Percentiles rank a stretch among this genome's conserved stretches.
These are phyloP conservation scores for Cucurbitaria berberidis DNA, from an alignment of 2,329 filamentous ascomycete species.

Conservation along the genomic window DNA sequence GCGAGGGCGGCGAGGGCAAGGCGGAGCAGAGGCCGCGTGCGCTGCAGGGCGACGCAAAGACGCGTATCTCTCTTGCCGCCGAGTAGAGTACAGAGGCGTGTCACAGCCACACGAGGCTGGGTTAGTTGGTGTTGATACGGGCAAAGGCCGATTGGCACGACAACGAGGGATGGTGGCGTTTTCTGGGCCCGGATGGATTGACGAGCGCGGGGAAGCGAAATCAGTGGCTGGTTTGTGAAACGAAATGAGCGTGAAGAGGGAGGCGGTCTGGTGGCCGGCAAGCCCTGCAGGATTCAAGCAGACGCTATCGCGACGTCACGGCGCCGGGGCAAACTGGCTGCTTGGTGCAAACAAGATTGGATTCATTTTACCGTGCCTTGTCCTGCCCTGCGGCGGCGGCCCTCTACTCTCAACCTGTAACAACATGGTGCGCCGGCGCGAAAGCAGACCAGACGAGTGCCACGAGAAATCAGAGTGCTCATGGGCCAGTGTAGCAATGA, in stretches of 20 bases:
- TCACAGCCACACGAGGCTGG: conserved; percentile 32
- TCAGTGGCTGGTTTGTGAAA: conserved; percentile 9
- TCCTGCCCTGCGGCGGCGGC: not conserved
- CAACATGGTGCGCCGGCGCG: conserved; percentile 9
- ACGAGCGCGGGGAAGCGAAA: conserved; percentile 16
- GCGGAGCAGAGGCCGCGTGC: conserved; percentile 6
- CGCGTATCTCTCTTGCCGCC: conserved; percentile 39
- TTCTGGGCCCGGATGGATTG: conserved; percentile 10
- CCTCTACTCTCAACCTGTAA: not conserved
- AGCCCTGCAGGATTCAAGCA: conserved; percentile 2
- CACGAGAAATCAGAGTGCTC: not conserved
- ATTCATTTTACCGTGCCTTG: conserved; percentile 9
- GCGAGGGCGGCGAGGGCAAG: conserved; percentile 12
- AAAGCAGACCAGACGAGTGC: not conserved
- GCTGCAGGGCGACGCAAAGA: conserved; percentile 21
- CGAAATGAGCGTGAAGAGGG: conserved; percentile 15
- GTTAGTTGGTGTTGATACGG: conserved; percentile 1
- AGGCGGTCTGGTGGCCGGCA: not conserved
- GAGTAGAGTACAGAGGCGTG: conserved; percentile 36
- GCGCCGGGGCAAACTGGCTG: conserved; percentile 12
- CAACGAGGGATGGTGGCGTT: not conserved
- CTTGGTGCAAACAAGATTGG: conserved; percentile 30
- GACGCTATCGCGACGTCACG: conserved; percentile 20
- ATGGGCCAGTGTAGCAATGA: too few relatives aligned
- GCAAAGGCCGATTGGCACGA: conserved; percentile 1